Evolutionary conservation across 2,329 filamentous ascomycete genomes (phyloP).

Genomic region (Colletotrichum tropicale): DNA sequence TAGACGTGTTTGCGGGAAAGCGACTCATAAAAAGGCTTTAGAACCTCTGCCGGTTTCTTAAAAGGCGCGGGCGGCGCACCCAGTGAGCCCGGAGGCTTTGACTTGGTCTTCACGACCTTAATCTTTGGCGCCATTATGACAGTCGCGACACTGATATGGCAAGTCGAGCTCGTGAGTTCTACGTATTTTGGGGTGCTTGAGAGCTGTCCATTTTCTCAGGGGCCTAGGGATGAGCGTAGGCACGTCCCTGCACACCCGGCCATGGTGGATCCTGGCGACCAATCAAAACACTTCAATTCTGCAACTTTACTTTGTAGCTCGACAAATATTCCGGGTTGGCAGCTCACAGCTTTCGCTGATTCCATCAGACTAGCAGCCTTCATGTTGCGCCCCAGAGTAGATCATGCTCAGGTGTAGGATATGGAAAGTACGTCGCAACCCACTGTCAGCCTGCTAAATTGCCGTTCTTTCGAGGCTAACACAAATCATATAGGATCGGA

Average conservation of each 20-base stretch:
- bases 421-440: constrained; percentile 38
- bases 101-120: constrained; percentile 30
- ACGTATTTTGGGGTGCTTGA: not conserved
- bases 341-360: not conserved
- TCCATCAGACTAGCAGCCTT: not conserved
- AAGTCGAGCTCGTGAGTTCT: not conserved
- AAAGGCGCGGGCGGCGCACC: constrained; percentile 67
- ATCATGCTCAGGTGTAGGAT: constrained; percentile 48
- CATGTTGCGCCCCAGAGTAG: constrained; percentile 6
- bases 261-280: not conserved
- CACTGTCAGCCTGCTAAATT: not conserved
- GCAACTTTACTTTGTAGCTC: not conserved
- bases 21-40: constrained; percentile 68
- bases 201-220: constrained; percentile 1
- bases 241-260: not conserved
- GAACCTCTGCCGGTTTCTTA: constrained; percentile 63
- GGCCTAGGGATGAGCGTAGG: not conserved
- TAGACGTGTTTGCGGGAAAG: constrained; percentile 77
- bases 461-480: not conserved
- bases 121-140: constrained; percentile 33
- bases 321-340: not conserved
- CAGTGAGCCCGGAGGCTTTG: constrained; percentile 32
- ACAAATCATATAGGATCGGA: constrained; percentile 32
- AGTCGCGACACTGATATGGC: not conserved
- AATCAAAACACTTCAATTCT: not conserved